Conservation (phyloP, 129 eudicot genomes). For the Pulicaria dysenterica region DNA sequence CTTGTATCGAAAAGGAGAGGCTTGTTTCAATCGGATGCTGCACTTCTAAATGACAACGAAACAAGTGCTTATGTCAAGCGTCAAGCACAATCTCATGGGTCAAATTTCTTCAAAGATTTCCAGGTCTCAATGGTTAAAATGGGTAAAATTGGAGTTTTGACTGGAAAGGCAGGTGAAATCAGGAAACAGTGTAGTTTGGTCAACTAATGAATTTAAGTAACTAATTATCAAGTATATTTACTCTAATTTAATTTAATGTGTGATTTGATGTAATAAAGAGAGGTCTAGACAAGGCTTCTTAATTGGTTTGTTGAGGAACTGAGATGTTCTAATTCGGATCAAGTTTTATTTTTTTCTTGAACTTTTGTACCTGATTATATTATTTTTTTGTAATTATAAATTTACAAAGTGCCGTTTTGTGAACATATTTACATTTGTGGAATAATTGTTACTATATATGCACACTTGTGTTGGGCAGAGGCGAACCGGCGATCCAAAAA, state of each 20-base stretch:
- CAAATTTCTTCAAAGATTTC: constrained; percentile 55
- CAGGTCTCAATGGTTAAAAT: constrained; percentile 59
- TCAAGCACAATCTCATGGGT: constrained; percentile 39
- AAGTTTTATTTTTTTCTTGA: constrained; percentile 1
- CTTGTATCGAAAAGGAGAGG: constrained; percentile 60
- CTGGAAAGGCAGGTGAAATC: constrained; percentile 57
- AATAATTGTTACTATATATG: no score
- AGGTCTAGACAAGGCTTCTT: neutral
- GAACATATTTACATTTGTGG: no score
- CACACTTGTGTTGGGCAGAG: no score
- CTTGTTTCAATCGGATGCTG: constrained; percentile 61
- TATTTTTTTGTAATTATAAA: neutral
- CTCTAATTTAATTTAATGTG: neutral
- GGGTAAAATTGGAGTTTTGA: constrained; percentile 69
- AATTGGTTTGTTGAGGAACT: neutral
- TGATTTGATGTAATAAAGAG: constrained; percentile 16
- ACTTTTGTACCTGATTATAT: neutral
- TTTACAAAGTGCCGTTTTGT: neutral
- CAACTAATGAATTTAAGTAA: constrained; percentile 11
- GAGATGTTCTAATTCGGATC: neutral
- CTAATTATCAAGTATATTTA: neutral
- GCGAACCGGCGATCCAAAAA: no score
- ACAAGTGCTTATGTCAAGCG: constrained; percentile 50
- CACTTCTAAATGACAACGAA: constrained; percentile 49
- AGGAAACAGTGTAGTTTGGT: constrained; percentile 48